Conservation (phyloP, 805 yeast genomes). For the Barnettozyma siamensis region DNA sequence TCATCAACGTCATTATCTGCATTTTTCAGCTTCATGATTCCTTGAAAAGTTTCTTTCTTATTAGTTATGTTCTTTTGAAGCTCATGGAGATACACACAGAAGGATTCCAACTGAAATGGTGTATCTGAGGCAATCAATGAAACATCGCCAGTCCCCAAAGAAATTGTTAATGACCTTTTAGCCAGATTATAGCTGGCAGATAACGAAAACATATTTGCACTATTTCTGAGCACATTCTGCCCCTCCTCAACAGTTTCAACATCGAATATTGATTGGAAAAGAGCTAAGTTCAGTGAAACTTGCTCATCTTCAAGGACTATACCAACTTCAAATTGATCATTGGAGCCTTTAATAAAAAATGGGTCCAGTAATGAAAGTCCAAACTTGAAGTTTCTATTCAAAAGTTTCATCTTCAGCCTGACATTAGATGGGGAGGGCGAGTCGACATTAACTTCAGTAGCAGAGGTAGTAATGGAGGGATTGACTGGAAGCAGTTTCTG, state of each 20-base stretch:
- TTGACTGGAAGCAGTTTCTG: neutral
- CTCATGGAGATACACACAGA: neutral
- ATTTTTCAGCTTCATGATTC: too few relatives aligned
- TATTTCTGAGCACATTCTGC: neutral
- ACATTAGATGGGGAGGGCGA: too few relatives aligned
- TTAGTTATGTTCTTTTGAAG: neutral
- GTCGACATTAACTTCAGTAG: too few relatives aligned
- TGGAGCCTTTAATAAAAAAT: slow-evolving; percentile 2
- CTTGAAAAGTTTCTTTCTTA: neutral
- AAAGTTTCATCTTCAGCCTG: neutral
- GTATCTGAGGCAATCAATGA: slow-evolving; percentile 1
- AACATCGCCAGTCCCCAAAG: neutral
- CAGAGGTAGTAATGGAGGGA: neutral
- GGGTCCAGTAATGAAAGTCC: neutral
- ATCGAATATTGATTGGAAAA: neutral
- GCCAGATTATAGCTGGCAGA: neutral
- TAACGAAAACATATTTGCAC: neutral
- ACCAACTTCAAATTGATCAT: slow-evolving; percentile 1
- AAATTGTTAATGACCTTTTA: neutral
- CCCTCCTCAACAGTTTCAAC: neutral
- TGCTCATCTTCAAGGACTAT: neutral
- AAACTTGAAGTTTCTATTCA: slow-evolving; percentile 2
- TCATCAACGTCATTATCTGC: too few relatives aligned
- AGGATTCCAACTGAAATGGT: neutral
- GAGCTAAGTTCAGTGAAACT: neutral